These are phyloP conservation scores for Blepharisma undulans DNA, from an alignment of 169 alveolate genomes.

Conservation along the genomic window DNA sequence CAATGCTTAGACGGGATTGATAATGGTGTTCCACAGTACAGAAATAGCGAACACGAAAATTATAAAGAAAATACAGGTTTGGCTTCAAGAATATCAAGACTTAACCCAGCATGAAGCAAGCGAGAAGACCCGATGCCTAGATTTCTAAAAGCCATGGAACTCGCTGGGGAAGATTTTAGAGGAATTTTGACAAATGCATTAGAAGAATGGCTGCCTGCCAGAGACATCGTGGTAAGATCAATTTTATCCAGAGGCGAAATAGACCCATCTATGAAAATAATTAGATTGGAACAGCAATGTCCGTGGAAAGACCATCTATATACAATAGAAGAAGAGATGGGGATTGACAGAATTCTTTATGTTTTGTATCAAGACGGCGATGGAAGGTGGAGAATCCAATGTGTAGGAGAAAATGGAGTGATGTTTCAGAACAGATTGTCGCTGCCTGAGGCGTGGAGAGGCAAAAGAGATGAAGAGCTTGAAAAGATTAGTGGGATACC, in stretches of 20 bases:
- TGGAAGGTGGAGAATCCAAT: conserved; percentile 62
- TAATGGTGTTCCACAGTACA: conserved; percentile 71
- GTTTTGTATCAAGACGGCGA: conserved; percentile 58
- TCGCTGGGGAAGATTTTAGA: conserved; percentile 66
- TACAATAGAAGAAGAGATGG: conserved; percentile 56
- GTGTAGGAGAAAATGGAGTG: conserved; percentile 41
- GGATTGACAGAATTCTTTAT: conserved; percentile 54
- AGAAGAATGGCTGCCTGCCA: conserved; percentile 64
- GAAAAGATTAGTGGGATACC: conserved; percentile 43
- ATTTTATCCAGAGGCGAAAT: conserved; percentile 45
- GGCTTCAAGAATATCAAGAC: conserved; percentile 63
- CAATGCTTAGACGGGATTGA: conserved; percentile 79
- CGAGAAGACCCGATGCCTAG: conserved; percentile 40
- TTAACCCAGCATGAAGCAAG: conserved; percentile 79
- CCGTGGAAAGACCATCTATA: conserved; percentile 75
- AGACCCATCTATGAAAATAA: conserved; percentile 58
- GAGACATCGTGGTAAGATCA: conserved; percentile 55
- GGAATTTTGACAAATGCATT: background rate
- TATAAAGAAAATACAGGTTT: conserved; percentile 61
- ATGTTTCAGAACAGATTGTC: conserved; percentile 59
- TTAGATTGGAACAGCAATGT: conserved; percentile 45
- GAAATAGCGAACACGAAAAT: conserved; percentile 39
- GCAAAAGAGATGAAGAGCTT: conserved; percentile 65
- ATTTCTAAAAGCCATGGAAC: conserved; percentile 74
- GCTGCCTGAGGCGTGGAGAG: conserved; percentile 68